Evolutionary conservation across 495 filamentous ascomycete genomes (phyloP).

Genomic region (Penicillium taxi): DNA sequence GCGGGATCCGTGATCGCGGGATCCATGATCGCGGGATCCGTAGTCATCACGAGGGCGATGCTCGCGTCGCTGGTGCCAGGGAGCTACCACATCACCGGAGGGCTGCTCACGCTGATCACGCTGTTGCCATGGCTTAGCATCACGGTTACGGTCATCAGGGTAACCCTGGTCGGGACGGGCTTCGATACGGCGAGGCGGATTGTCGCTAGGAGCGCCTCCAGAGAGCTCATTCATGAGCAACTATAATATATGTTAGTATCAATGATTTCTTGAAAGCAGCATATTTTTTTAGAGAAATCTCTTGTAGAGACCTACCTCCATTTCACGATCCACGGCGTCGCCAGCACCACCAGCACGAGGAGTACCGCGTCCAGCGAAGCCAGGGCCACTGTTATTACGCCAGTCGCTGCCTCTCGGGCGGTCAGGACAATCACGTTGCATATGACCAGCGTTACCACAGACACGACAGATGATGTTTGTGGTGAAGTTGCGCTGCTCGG

Average conservation of each 20-base stretch:
- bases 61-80: slow-evolving; percentile 58
- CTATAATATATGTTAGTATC: slow-evolving; percentile 42
- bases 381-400: slow-evolving; percentile 59
- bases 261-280: not conserved
- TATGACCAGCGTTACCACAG: slow-evolving; percentile 90
- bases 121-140: slow-evolving; percentile 86
- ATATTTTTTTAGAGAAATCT: not conserved
- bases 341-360: slow-evolving; percentile 64
- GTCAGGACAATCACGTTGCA: slow-evolving; percentile 91
- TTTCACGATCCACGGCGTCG: slow-evolving; percentile 87
- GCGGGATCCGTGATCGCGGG: slow-evolving; percentile 25
- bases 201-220: slow-evolving; percentile 58
- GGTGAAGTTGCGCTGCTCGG: slow-evolving; percentile 94
- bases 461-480: slow-evolving; percentile 98
- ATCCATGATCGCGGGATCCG: slow-evolving; percentile 3
- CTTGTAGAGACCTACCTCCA: slow-evolving; percentile 59
- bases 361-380: slow-evolving; percentile 24
- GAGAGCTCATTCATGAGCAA: slow-evolving; percentile 97
- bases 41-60: slow-evolving; percentile 45
- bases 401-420: slow-evolving; percentile 82
- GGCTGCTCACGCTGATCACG: slow-evolving; percentile 69
- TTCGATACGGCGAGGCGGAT: slow-evolving; percentile 76
- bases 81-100: slow-evolving; percentile 79
- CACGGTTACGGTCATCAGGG: slow-evolving; percentile 48
- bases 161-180: slow-evolving; percentile 57